A percentile compares a stretch with the other conserved stretches of the same genome.
phyloP scores from a whole-genome alignment of 768 basidiomycete genomes.

The Calocera viscosa region DNA sequence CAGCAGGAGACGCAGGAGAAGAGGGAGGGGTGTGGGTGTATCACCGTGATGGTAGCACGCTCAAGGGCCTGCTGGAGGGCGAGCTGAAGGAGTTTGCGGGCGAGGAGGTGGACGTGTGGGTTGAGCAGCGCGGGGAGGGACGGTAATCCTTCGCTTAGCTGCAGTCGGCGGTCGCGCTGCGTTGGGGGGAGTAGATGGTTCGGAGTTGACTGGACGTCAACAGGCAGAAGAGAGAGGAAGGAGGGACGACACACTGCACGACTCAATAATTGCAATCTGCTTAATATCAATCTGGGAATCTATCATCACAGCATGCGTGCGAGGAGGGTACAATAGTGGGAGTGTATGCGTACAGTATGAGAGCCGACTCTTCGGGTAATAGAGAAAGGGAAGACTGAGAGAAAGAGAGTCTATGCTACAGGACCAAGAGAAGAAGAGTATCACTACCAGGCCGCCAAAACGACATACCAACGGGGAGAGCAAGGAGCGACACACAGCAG shows the following conservation, averaged over 20 bases:
- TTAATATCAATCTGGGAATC: too few species aligned
- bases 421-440: not conserved
- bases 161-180: not conserved
- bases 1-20: not conserved
- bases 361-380: not conserved
- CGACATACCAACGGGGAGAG: not conserved
- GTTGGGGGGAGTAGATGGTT: too few species aligned
- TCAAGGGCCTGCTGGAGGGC: conserved; percentile 51
- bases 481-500: not conserved
- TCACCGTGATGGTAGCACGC: conserved; percentile 46
- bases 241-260: not conserved
- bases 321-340: not conserved
- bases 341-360: not conserved
- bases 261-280: not conserved
- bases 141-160: too few species aligned
- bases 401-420: not conserved
- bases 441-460: not conserved
- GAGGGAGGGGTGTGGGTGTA: conserved; percentile 52
- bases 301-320: too few species aligned
- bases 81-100: conserved; percentile 40
- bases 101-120: not conserved
- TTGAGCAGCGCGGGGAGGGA: not conserved
- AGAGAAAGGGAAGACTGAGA: not conserved
- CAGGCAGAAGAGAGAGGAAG: too few species aligned
- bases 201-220: too few species aligned